Evolutionary conservation across 495 filamentous ascomycete genomes (phyloP).

Genomic region (Achaetomiella virescens): DNA sequence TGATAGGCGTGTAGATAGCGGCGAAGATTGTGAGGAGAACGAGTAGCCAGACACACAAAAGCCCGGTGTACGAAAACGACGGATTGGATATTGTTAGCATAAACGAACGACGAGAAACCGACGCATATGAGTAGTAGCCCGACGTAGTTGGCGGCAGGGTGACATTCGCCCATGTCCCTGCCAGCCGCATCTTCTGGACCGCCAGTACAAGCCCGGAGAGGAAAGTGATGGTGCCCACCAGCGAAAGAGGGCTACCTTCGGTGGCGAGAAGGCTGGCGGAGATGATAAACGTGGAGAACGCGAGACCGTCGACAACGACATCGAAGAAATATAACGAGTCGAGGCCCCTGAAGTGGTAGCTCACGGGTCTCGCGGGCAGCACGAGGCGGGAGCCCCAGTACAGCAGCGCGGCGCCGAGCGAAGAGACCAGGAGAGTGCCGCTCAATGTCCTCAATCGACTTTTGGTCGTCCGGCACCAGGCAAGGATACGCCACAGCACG

Average conservation of each 20-base stretch:
- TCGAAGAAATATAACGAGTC: conserved; percentile 37
- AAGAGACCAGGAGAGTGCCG: conserved; percentile 27
- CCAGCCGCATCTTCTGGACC: conserved; percentile 19
- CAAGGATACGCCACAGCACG: conserved; percentile 40
- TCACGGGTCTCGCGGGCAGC: conserved; percentile 4
- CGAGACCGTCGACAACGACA: conserved; percentile 33
- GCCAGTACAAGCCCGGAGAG: conserved; percentile 28
- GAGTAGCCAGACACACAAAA: conserved; percentile 31
- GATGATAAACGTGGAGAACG: conserved; percentile 33
- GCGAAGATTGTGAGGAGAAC: conserved; percentile 26
- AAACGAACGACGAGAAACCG: conserved; percentile 37
- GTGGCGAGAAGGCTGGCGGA: conserved; percentile 35
- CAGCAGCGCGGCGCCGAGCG: conserved; percentile 18
- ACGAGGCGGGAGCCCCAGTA: conserved; percentile 11
- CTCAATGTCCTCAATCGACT: conserved; percentile 35
- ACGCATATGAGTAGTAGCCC: conserved; percentile 28
- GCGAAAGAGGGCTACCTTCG: conserved; percentile 34
- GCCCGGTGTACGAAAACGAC: conserved; percentile 37
- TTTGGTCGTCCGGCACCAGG: conserved; percentile 41
- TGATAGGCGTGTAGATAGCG: conserved; percentile 25
- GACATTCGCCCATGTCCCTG: conserved; percentile 38
- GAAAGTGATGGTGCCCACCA: conserved; percentile 35
- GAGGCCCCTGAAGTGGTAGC: conserved; percentile 23
- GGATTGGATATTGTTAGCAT: conserved; percentile 33
- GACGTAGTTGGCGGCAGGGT: conserved; percentile 21